Base-by-base conservation (phyloP, 805 yeast species). In the Hanseniaspora osmophila region DNA sequence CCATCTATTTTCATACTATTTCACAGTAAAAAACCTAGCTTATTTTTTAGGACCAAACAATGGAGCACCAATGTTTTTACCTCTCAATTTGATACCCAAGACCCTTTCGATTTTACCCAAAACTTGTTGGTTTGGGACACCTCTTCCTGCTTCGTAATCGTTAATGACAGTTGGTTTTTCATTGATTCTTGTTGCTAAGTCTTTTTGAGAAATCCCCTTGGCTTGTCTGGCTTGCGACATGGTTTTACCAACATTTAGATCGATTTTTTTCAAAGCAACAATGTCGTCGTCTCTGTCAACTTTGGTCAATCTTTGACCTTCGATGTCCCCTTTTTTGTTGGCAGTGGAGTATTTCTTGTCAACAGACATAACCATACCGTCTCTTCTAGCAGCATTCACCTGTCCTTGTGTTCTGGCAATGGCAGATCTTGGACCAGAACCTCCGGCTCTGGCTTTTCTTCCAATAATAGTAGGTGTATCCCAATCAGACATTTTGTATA, bases 111-210 rank as follows among this genome's bases (percentile, higher is more conserved):
- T 68, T 70, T 92, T 92, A 46, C 82, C 88, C 58, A 92, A 74
- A 44, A 92, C 66, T 67, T 88, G 97, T 71, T 92, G 98, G 70
- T 85, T 88, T 48, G 98, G 98, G 53, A 83, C 77, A 40, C 95
- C 98, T 62, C 94, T 79, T 48, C 95, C 96, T 47, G 94, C 84
- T 70, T 92, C 98, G 66, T 92, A 92, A 61, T 92, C 98, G 66
- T 86, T 88, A 60, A 92, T 79, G 49, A 92, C 83, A 54, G 80
- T 86, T 50, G 96, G 96, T 71, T 92, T 92, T 69, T 92, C 98
- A 63, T 88, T 90, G 60, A 90, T 75, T 64, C 82, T 84, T 47
- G 95, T 86, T 56, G 98, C 98, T 58, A 92, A 74, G 57, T 92
- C 98, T 74, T 92, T 92, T 67, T 92, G 98, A 10, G 96, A 81